Evolutionary conservation across 768 basidiomycete species (phyloP), one percentile per base, ranked within the genome.

Genomic region (Pulveroboletus sp.): DNA sequence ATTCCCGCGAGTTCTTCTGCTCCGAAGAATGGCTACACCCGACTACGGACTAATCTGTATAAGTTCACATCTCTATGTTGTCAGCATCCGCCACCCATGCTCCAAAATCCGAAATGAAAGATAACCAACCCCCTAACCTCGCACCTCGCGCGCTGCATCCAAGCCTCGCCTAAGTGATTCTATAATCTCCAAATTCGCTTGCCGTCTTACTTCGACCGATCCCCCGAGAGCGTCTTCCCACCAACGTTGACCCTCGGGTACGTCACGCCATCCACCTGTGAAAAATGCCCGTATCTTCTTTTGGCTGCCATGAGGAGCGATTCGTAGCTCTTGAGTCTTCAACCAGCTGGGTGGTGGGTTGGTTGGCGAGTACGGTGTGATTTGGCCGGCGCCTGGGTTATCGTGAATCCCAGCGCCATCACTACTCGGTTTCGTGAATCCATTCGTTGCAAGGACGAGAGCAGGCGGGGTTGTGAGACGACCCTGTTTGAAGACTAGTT

Each of bases 381-480:
- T n/a, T n/a, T n/a, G n/a, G n/a, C n/a, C n/a, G n/a, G n/a, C n/a
- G n/a, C n/a, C n/a, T n/a, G n/a, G n/a, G n/a, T n/a, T n/a, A n/a
- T n/a, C n/a, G n/a, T n/a, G 27, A 29, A 4, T 11, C 17, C 38
- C 31, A 17, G 25, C 8, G 5, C 24, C 39, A 8, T 50, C 51
- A 0, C 10, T 31, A 20, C 2, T 58, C 5, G 69, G 64, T 20
- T 60, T 57, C 35, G 61, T 60, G 55, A 84, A 80, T 0, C 88
- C 88, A 50, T 84, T 81, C 1, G 70, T 55, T 1, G 80, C 84
- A 29, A 88, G 64, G 11, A 77, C 76, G 51, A 90, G 49, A 4
- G 74, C 72, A 12, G 88, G 88, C 2, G 87, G 87, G 45, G 88
- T 75, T 17, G 85, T 89, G 51, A 90, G 83, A 1, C 87, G 77